Base-by-base conservation (phyloP, 1,139 yeast species). In the Geotrichum klebahnii region DNA sequence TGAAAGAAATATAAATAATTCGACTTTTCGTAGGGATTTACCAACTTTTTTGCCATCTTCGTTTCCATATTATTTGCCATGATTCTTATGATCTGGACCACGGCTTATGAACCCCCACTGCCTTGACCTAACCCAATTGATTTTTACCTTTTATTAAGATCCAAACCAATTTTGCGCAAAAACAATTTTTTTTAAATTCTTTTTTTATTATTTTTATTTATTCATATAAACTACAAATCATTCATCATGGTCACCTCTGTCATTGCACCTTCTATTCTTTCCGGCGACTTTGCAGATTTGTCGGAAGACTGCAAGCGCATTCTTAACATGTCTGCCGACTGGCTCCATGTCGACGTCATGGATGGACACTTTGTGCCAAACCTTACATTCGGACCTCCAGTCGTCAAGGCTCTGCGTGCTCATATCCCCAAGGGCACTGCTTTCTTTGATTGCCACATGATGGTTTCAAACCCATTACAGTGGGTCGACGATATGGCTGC, bases 331-430 rank as follows among this genome's bases (percentile, higher is more conserved):
- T 74, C 74, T 34, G 95, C 96, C 33, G 95, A 92, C 61, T 92
- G 99, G 99, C 80, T 94, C 56, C 99, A 92, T 69, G 81, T 92
- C 51, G 99, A 92, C 68, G 94, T 92, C 47, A 92, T 92, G 99
- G 99, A 92, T 67, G 97, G 98, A 50, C 92, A 92, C 70, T 92
- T 92, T 68, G 98, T 94, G 45, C 98, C 98, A 59, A 92, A 94
- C 72, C 84, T 92, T 61, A 82, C 97, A 4, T 75, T 92, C 65
- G 98, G 98, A 14, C 88, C 95, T 40, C 95, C 96, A 52, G 81
- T 92, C 50, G 89, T 92, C 53, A 73, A 80, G 53, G 82, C 90
- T 38, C 77, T 92, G 62, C 80, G 98, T 63, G 76, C 79, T 57
- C 80, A 81, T 52, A 76, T 90, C 48, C 97, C 97, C 46, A 73